phyloP scores from a whole-genome alignment of 768 basidiomycete genomes.

The Agaricus bisporus region DNA sequence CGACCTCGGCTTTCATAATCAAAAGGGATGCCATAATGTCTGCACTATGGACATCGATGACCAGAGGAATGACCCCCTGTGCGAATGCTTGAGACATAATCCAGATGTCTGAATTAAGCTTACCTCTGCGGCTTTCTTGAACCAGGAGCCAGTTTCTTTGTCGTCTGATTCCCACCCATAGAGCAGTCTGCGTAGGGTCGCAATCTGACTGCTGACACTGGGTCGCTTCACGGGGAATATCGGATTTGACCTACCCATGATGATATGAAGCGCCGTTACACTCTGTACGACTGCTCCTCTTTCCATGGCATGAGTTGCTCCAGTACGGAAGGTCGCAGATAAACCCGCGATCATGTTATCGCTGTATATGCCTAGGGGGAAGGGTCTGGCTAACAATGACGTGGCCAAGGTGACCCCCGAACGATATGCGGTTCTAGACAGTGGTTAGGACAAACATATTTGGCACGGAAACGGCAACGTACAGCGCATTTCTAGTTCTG shows the following conservation, averaged over 20 bases:
- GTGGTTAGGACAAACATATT: conserved; percentile 3
- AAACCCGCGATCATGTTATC: conserved; percentile 51
- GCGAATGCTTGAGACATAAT: background rate
- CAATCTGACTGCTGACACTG: conserved; percentile 65
- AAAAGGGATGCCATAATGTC: conserved; percentile 72
- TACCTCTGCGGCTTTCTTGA: conserved; percentile 52
- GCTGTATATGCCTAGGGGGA: conserved; percentile 28
- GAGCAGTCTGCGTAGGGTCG: conserved; percentile 55
- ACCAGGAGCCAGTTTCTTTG: conserved; percentile 47
- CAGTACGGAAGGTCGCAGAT: conserved; percentile 56
- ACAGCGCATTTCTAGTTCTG: conserved; percentile 69
- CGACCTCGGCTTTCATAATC: conserved; percentile 62
- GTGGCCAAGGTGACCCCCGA: conserved; percentile 63
- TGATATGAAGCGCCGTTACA: conserved; percentile 57
- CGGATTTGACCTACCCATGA: conserved; percentile 37
- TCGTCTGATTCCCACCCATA: conserved; percentile 43
- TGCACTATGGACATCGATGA: conserved; percentile 61
- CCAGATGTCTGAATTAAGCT: background rate
- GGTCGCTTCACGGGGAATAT: conserved; percentile 20
- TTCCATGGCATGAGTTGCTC: conserved; percentile 51
- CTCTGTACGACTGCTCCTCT: conserved; percentile 55
- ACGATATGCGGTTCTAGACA: conserved; percentile 52
- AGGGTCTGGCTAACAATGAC: conserved; percentile 37
- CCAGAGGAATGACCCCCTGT: conserved; percentile 59
- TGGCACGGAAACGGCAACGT: conserved; percentile 21